These are phyloP conservation scores for Geoglossum glabrum DNA, from an alignment of 495 filamentous ascomycete genomes.

Conservation along the genomic window DNA sequence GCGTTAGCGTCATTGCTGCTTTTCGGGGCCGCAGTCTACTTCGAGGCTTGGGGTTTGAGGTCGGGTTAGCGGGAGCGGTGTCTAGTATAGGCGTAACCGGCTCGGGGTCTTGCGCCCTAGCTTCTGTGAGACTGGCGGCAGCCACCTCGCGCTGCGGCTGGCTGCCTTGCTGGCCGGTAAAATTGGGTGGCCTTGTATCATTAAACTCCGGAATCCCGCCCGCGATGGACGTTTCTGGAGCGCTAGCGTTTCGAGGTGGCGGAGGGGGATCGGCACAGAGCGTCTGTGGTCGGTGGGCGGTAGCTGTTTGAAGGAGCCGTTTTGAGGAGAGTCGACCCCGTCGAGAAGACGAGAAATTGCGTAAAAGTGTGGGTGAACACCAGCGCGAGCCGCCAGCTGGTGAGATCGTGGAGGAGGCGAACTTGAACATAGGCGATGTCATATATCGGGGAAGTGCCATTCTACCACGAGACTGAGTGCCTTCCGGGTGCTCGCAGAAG, in stretches of 20 bases:
- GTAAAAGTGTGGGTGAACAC: slow-evolving; percentile 29
- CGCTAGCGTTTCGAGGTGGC: slow-evolving; percentile 43
- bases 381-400: slow-evolving; percentile 14
- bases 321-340: slow-evolving; percentile 32
- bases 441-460: background rate
- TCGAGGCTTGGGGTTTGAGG: slow-evolving; percentile 20
- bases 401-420: background rate
- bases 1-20: slow-evolving; percentile 73
- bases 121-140: slow-evolving; percentile 30
- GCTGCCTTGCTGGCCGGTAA: slow-evolving; percentile 15
- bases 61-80: slow-evolving; percentile 14
- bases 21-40: slow-evolving; percentile 65
- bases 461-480: background rate
- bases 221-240: slow-evolving; percentile 50
- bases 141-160: slow-evolving; percentile 5
- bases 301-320: slow-evolving; percentile 48
- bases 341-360: slow-evolving; percentile 44
- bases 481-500: background rate
- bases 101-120: slow-evolving; percentile 43
- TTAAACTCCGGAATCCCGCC: slow-evolving; percentile 31
- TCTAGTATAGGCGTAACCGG: slow-evolving; percentile 18
- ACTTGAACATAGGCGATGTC: background rate
- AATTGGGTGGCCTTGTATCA: slow-evolving; percentile 29
- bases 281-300: slow-evolving; percentile 57
- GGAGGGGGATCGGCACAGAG: slow-evolving; percentile 37